phyloP scores from a whole-genome alignment of 306 rosid species.

The Astragalus glycyphyllos region DNA sequence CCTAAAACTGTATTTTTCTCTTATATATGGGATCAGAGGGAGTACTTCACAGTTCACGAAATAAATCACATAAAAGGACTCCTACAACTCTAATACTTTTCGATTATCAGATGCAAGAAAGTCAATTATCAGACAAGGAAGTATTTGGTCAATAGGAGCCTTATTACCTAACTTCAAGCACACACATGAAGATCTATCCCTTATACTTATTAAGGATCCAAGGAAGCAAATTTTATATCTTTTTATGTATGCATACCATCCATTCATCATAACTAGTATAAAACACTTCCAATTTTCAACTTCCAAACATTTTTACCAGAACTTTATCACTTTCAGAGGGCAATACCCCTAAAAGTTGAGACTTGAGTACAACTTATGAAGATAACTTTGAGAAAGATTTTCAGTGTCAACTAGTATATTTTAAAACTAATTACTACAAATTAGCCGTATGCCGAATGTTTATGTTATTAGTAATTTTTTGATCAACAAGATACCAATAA shows the following conservation, averaged over 20 bases:
- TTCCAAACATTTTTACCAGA: constrained; percentile 11
- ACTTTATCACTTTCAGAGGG: constrained; percentile 15
- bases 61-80: constrained; percentile 7
- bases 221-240: neutral
- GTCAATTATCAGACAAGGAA: constrained; percentile 4
- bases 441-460: neutral
- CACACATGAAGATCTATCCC: too few species aligned
- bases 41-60: neutral
- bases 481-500: neutral
- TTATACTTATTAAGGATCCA: too few species aligned
- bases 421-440: constrained; percentile 17
- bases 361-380: neutral
- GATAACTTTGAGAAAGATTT: neutral
- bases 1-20: too few species aligned
- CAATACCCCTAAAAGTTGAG: constrained; percentile 4
- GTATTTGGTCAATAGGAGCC: constrained; percentile 19
- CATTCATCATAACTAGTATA: constrained; percentile 3
- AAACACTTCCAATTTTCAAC: constrained; percentile 13
- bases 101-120: neutral
- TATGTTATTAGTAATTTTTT: neutral
- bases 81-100: neutral
- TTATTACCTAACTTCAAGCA: constrained; percentile 24
- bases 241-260: constrained; percentile 15
- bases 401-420: neutral
- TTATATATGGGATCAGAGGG: too few species aligned